Evolutionary conservation across 2,329 filamentous ascomycete species (phyloP).

Genomic region (Penicillium sp.): DNA sequence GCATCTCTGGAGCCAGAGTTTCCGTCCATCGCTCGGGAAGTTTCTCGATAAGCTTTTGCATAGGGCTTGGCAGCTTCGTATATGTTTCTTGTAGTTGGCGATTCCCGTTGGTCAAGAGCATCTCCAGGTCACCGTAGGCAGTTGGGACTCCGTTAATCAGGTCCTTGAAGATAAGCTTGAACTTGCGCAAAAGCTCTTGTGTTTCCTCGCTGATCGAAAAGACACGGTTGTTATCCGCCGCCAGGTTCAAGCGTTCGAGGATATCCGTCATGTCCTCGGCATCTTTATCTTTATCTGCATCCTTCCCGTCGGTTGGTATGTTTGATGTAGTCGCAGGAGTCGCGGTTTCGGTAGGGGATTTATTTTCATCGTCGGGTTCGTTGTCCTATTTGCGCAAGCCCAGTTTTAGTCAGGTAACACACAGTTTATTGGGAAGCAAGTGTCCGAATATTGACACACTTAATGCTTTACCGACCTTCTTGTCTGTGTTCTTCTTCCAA

Average conservation of each 20-base stretch:
- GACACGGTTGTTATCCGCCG: slow-evolving; percentile 79
- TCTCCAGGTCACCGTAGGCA: slow-evolving; percentile 84
- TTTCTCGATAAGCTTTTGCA: slow-evolving; percentile 83
- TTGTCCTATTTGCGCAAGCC: slow-evolving; percentile 7
- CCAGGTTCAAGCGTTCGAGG: slow-evolving; percentile 79
- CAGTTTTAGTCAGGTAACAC: not conserved
- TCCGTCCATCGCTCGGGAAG: slow-evolving; percentile 79
- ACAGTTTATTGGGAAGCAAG: not conserved
- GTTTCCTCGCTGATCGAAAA: slow-evolving; percentile 84
- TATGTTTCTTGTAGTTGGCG: slow-evolving; percentile 64
- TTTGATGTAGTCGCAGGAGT: slow-evolving; percentile 1
- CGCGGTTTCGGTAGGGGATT: slow-evolving; percentile 5
- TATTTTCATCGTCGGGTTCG: not conserved
- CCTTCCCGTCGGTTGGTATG: slow-evolving; percentile 31
- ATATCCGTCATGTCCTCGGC: slow-evolving; percentile 72
- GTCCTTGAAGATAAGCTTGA: slow-evolving; percentile 89
- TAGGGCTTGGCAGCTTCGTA: slow-evolving; percentile 67
- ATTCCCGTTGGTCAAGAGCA: slow-evolving; percentile 62
- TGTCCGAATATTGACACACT: not conserved
- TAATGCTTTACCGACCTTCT: slow-evolving; percentile 27
- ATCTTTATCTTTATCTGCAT: slow-evolving; percentile 61
- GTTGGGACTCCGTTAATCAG: slow-evolving; percentile 89
- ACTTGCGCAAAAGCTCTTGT: slow-evolving; percentile 74
- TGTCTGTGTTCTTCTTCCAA: slow-evolving; percentile 37
- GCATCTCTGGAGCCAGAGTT: slow-evolving; percentile 73